These are phyloP conservation scores for Heliamphora pulchella DNA, from an alignment of 179 eudicot genomes.

Conservation along the genomic window DNA sequence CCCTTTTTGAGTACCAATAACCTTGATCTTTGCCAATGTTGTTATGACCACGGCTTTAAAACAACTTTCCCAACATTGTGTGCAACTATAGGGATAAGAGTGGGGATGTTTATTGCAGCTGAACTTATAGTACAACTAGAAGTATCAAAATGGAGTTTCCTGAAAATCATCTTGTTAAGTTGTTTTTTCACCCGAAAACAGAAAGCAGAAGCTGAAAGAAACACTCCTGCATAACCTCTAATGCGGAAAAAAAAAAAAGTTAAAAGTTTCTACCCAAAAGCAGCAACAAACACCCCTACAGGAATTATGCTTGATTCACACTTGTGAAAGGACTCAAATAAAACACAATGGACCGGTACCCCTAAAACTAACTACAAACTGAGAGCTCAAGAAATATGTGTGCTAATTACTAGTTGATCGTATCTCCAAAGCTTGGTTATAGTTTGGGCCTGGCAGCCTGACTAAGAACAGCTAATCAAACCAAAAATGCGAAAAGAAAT, in stretches of 20 bases:
- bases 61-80: conserved; percentile 1
- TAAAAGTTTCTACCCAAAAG: too few species aligned
- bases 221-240: too few species aligned
- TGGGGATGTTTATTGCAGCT: not conserved
- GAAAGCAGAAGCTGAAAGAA: too few species aligned
- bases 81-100: not conserved
- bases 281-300: too few species aligned
- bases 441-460: not conserved
- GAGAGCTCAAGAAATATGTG: too few species aligned
- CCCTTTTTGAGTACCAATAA: not conserved
- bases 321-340: not conserved
- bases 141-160: too few species aligned
- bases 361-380: not conserved
- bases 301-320: not conserved
- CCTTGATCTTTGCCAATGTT: not conserved
- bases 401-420: not conserved
- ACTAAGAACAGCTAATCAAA: not conserved
- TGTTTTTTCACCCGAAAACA: not conserved
- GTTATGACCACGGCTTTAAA: not conserved
- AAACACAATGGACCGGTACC: not conserved
- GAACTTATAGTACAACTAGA: too few species aligned
- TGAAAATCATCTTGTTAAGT: not conserved
- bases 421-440: not conserved
- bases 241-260: too few species aligned
- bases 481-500: not conserved